Evolutionary conservation across 768 basidiomycete genomes (phyloP), one percentile per base, ranked within the genome.

Genomic region (Suillus clintonianus): DNA sequence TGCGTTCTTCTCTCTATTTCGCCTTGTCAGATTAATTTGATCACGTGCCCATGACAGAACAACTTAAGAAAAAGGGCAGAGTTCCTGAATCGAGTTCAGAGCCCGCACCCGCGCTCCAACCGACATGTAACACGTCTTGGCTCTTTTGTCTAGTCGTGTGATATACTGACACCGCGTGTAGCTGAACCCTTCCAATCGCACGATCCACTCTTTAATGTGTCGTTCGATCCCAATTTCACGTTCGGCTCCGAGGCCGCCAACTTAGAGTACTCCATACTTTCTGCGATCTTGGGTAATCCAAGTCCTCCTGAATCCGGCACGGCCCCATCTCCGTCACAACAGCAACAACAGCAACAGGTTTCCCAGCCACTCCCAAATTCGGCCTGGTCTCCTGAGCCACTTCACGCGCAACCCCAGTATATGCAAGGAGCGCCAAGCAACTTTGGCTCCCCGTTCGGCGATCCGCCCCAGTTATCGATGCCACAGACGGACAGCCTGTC

Each of bases 241-340:
- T 95, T 95, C 76, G 91, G 89, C 58, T 94, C 93, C 51, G 92
- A 95, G 74, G 94, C 92, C 10, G 95, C 94, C 27, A 95, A 95
- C 73, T 82, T 94, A 65, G 97, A 99, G 73, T 99, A 97, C 77
- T 94, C 94, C 55, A 97, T 97, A 68, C 86, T 99, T 7, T 94
- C 92, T 54, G 87, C 91, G 27, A 96, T 99, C 72, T 84, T 99
- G 57, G 94, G 92, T 43, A 91, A 88, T 68, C 85, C 89, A 39
- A 89, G 88, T 72, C 86, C 77, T 5, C 74, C 77, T 9, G 76
- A 77, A 43, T 75, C 74, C 2, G 73, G 71, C 3, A 62, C 54
- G 3, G 70, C 72, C 0, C 74, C 74, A 0, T 77, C 75, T 0
- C 75, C 74, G 6, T 70, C 71, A 9, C 77, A 75, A 17, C 69